Conservation (phyloP, 2,329 filamentous ascomycete genomes). For the Sporothrix inflata region DNA sequence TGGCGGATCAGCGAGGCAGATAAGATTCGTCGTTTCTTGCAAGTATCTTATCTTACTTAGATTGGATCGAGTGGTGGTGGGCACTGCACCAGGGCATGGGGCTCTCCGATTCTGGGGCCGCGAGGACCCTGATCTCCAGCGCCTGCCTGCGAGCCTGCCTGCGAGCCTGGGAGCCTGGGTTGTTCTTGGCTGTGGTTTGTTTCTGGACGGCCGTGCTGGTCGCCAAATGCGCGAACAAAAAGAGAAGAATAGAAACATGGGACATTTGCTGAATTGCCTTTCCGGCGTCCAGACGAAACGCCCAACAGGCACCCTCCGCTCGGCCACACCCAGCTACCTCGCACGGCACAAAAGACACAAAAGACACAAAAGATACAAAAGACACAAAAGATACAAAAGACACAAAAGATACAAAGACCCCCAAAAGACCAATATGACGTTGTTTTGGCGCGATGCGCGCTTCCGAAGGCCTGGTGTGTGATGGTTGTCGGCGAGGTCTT, state of each 20-base stretch:
- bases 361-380: neutral
- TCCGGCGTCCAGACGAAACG: neutral
- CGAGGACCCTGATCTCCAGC: slow-evolving; percentile 24
- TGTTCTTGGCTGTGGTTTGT: neutral
- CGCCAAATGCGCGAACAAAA: neutral
- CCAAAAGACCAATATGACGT: too few species aligned
- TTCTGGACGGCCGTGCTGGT: neutral
- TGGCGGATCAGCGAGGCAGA: neutral
- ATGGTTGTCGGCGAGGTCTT: neutral
- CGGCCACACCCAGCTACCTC: neutral
- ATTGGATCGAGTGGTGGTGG: slow-evolving; percentile 2
- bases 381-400: neutral
- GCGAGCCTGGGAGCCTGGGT: neutral
- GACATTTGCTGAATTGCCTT: neutral
- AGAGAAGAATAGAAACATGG: neutral
- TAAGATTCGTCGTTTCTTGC: neutral
- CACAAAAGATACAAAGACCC: too few species aligned
- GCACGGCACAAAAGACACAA: neutral
- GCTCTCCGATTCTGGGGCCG: neutral
- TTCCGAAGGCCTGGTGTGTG: neutral
- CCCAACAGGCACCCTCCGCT: neutral
- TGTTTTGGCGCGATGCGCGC: slow-evolving; percentile 3
- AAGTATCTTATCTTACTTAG: neutral
- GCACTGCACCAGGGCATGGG: neutral
- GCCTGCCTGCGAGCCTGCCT: neutral